Base-by-base conservation (phyloP, 495 filamentous ascomycete species). In the Tuber microsphaerosporum region DNA sequence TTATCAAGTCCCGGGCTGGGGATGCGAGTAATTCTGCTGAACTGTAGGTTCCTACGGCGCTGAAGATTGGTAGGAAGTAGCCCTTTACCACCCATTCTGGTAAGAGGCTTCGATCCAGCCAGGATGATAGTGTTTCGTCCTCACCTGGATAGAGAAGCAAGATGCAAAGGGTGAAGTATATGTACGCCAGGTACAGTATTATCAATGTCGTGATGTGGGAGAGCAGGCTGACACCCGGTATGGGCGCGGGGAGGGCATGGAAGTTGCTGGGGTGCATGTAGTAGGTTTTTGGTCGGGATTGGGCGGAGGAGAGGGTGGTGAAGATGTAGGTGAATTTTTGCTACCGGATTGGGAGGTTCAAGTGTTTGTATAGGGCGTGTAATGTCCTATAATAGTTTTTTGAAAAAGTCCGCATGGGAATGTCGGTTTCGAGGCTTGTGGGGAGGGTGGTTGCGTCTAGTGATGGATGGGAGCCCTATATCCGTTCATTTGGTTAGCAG, bases 331-430 rank as follows among this genome's bases (percentile, higher is more conserved):
- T 76, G 78, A 89, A 89, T n/a, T 79, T 82, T 61, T 86, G 84
- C 31, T 81, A 76, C 26, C 83, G 81, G 79, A 86, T 88, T 42
- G 81, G 69, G 17, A 89, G 81, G 0, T 81, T 85, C 22, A 90
- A 80, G 75, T 88, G 84, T 42, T 85, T 84, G 77, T 90, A 89
- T 87, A 90, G 87, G 2, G 84, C 83, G 39, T 81, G 84, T 65
- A 90, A 82, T 71, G 87, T 86, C n/a, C 83, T 83, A 73, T 89
- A 88, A 81, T 85, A 90, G 37, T 87, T 86, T 22, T 84, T 87
- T 10, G 87, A 86, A 72, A 89, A 87, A 3, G 86, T 85, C 48
- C 88, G 87, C 87, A 89, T 89, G 26, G 88, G 88, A n/a, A 89
- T 78, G 83, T 89, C 88, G 39, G 87, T 77, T 71, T 87, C 83